Evolutionary conservation across 2,329 filamentous ascomycete genomes (phyloP), one percentile per base, ranked within the genome.

Genomic region (Rhytidhysteron rufulum): DNA sequence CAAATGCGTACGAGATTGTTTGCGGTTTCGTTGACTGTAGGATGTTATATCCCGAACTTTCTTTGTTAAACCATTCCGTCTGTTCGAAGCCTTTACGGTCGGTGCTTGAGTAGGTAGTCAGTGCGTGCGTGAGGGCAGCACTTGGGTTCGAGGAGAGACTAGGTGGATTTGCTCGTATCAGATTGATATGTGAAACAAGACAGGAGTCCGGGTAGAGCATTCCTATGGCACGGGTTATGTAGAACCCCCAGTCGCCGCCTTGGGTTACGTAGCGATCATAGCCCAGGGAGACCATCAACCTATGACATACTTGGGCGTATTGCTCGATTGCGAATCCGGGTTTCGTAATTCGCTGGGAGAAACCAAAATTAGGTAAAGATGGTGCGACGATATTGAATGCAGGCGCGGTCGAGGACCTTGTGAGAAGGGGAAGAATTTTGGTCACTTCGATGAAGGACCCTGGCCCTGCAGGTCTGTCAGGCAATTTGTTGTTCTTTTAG

Each of bases 181-280:
- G 75, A 59, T 86, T 85, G 48, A 83, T 68, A 57, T 86, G 84
- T 3, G 71, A 75, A 24, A 80, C 80, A 47, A 75, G 70, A 50
- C 76, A 75, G 43, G 75, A 62, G 3, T 74, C 46, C 0, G 81
- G 79, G 49, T 83, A 86, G 2, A 77, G 58, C 5, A 75, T 58
- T 0, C 77, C 78, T 41, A 89, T 75, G 8, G 73, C 63, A 3
- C 84, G 75, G 9, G 81, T 82, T 50, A 88, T 77, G 50, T 74
- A 72, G 55, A 74, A 80, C 15, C 84, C 85, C 83, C 82, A 87
- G 54, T 88, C 84, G 20, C 85, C 85, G 47, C 81, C 82, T 62
- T 86, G 68, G 5, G 70, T 67, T 1, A 67, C 51, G 36, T 64
- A 86, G 63, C 79, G 67, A 2, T 71, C 49, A 55, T 85, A 88